phyloP scores from a whole-genome alignment of 1,139 yeast species.

The Nakaseomyces bracarensis region DNA sequence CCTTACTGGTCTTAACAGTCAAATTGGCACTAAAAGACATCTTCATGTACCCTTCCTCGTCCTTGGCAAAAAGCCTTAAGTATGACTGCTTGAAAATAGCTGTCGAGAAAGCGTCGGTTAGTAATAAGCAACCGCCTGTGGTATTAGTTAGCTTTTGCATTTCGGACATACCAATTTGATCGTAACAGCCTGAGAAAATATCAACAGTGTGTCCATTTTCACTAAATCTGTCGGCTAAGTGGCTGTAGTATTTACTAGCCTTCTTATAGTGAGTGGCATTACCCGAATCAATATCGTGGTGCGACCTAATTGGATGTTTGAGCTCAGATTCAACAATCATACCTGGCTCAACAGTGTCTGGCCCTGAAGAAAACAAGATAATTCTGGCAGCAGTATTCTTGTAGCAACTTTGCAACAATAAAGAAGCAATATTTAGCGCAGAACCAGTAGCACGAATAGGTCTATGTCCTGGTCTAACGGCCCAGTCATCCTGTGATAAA shows the following conservation, averaged over 20 bases:
- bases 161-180: conserved; percentile 95
- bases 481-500: conserved; percentile 84
- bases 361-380: conserved; percentile 89
- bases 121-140: conserved; percentile 88
- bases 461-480: conserved; percentile 78
- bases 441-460: conserved; percentile 91
- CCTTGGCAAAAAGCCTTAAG: conserved; percentile 77
- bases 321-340: conserved; percentile 84
- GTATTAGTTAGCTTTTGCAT: conserved; percentile 83
- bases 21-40: conserved; percentile 85
- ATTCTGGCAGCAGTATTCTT: conserved; percentile 87
- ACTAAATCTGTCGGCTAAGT: conserved; percentile 63
- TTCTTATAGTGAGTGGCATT: conserved; percentile 87
- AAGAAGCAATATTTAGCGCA: conserved; percentile 78
- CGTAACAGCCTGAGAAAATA: conserved; percentile 95
- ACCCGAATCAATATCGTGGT: conserved; percentile 87
- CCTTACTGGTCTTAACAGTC: conserved; percentile 83
- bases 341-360: conserved; percentile 94
- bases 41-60: conserved; percentile 70
- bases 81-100: conserved; percentile 93
- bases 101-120: conserved; percentile 93
- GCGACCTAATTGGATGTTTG: conserved; percentile 95
- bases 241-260: conserved; percentile 80
- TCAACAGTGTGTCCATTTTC: conserved; percentile 83
- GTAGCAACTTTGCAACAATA: conserved; percentile 76